phyloP scores from a whole-genome alignment of 768 basidiomycete genomes.

The Hirschioporus abietinus region DNA sequence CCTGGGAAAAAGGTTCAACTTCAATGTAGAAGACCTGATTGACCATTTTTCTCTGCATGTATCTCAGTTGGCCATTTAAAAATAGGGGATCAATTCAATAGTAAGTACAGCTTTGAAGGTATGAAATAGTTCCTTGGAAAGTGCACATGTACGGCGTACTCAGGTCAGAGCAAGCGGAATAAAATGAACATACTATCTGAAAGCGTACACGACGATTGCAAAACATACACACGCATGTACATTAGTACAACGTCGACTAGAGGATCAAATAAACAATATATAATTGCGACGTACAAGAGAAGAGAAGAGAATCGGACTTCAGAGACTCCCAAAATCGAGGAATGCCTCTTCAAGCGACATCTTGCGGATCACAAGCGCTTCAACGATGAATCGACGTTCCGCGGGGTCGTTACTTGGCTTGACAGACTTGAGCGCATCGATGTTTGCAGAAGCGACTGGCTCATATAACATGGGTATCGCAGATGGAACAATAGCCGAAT shows the following conservation, averaged over 20 bases:
- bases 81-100: no score
- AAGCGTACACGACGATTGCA: no score
- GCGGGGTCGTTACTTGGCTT: background rate
- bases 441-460: background rate
- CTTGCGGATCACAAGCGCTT: conserved; percentile 75
- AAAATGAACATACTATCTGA: no score
- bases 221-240: no score
- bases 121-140: no score
- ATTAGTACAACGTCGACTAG: background rate
- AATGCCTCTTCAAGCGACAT: conserved; percentile 72
- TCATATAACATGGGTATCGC: background rate
- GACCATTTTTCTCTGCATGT: no score
- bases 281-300: background rate
- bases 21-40: no score
- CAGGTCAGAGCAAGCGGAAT: no score
- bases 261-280: background rate
- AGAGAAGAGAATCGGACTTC: background rate
- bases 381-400: conserved; percentile 66
- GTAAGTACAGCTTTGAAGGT: no score
- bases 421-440: background rate
- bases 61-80: no score
- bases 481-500: background rate
- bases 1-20: no score
- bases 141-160: no score
- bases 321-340: conserved; percentile 66